Evolutionary conservation across 2,329 filamentous ascomycete genomes (phyloP), one percentile per base, ranked within the genome.

Genomic region (Xylariaceae sp.): DNA sequence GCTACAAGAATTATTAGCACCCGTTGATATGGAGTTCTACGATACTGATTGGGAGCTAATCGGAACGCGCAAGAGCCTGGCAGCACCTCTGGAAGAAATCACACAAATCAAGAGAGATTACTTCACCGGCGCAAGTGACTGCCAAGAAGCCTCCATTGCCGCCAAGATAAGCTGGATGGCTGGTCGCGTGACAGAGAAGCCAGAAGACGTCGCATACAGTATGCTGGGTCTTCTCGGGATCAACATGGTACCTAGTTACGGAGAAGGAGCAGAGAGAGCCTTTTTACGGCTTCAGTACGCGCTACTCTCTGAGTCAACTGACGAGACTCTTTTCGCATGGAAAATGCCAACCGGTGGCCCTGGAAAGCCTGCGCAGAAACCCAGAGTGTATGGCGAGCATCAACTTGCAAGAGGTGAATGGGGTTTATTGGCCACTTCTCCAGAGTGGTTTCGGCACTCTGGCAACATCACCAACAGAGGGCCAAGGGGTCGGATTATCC

Each of bases 91-190:
- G 7, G 54, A 59, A 3, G 39, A 44, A 2, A 62, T 63, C 19
- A 71, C 68, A 2, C 49, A 58, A 1, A 70, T 70, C 35, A 19
- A 45, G 3, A 42, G 41, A 2, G 14, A 39, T 15, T 53, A 50
- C 15, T 32, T 50, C 11, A 44, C 36, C 11, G 36, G 41, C 14
- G 27, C 10, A 27, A 42, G 42, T 2, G 39, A 58, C 45, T 49
- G 61, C 44, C 44, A 52, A 27, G 35, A 27, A n/a, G 56, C 54
- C 11, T 57, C 58, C 50, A 50, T 65, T 31, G 59, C 63, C 1
- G 42, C 51, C 12, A 58, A 59, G 44, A 67, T 66, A 64, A 63
- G 58, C 5, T 66, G 62, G 65, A 57, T 61, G 11, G 53, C 63
- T 2, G 45, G 48, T 3, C 50, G 64, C 15, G 32, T 51, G 44